Evolutionary conservation across 2,329 filamentous ascomycete genomes (phyloP).

Genomic region (Pleomassaria siparia): DNA sequence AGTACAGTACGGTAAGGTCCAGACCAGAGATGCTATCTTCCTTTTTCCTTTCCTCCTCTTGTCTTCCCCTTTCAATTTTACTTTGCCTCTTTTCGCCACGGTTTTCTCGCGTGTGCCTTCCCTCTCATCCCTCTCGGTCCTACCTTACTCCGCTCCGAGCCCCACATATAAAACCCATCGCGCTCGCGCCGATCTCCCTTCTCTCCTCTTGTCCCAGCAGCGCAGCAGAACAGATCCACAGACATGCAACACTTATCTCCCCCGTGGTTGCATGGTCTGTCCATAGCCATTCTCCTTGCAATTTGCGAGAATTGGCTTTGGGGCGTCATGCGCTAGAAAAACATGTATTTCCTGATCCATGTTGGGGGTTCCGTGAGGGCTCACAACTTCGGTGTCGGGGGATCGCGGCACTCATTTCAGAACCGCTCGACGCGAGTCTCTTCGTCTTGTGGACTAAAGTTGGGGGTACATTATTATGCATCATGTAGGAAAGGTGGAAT

Average conservation of each 20-base stretch:
- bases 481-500: neutral
- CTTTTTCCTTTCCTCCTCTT: neutral
- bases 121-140: conserved; percentile 4
- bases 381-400: too few relatives aligned
- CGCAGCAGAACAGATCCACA: conserved; percentile 36
- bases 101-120: neutral
- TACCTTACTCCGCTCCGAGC: conserved; percentile 3
- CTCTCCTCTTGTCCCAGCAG: conserved; percentile 21
- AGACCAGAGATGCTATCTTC: too few relatives aligned
- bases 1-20: conserved; percentile 4
- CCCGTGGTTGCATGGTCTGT: conserved; percentile 28
- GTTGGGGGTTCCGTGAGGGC: conserved; percentile 12
- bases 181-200: conserved; percentile 6
- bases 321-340: conserved; percentile 25
- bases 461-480: conserved; percentile 27
- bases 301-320: conserved; percentile 3
- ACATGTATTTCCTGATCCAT: conserved; percentile 14
- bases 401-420: conserved; percentile 33
- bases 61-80: neutral
- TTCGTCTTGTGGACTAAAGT: conserved; percentile 40
- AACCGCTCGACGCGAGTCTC: conserved; percentile 34
- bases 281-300: neutral
- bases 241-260: conserved; percentile 20
- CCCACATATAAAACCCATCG: conserved; percentile 7
- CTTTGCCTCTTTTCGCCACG: conserved; percentile 1